These are phyloP conservation scores for Scheffersomyces quercinus DNA, from an alignment of 1,139 yeast species.

Conservation along the genomic window DNA sequence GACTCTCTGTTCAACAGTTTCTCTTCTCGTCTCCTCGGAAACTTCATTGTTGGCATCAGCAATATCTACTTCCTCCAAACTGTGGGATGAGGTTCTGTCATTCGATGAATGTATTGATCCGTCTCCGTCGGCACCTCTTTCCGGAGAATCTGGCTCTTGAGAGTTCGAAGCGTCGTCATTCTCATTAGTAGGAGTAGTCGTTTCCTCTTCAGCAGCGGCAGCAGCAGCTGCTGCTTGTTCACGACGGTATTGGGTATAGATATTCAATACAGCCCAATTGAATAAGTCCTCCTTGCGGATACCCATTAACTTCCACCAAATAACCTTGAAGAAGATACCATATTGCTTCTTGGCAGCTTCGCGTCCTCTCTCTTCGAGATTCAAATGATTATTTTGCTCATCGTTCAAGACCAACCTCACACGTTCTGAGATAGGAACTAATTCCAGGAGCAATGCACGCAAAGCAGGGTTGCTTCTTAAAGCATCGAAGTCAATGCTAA, in stretches of 20 bases:
- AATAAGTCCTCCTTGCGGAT: conserved; percentile 46
- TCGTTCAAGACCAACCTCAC: conserved; percentile 36
- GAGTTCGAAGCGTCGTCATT: neutral
- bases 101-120: too few species aligned
- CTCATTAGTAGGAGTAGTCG: neutral
- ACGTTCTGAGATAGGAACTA: conserved; percentile 42
- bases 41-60: neutral
- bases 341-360: conserved; percentile 37
- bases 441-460: conserved; percentile 40
- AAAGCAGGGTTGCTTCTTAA: conserved; percentile 42
- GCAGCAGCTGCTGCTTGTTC: too few species aligned
- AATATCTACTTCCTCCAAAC: neutral
- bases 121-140: too few species aligned
- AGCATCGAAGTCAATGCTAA: conserved; percentile 40
- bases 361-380: conserved; percentile 47
- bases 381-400: conserved; percentile 23
- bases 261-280: conserved; percentile 51
- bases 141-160: neutral
- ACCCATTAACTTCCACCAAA: conserved; percentile 61
- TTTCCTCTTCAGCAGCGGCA: too few species aligned
- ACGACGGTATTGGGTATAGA: conserved; percentile 25
- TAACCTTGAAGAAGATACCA: conserved; percentile 30
- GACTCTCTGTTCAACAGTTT: conserved; percentile 30
- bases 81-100: too few species aligned
- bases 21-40: conserved; percentile 13